Evolutionary conservation across 23 red algal species (phyloP), one percentile per base, ranked within the genome.

Genomic region (Pyropia yezoensis): DNA sequence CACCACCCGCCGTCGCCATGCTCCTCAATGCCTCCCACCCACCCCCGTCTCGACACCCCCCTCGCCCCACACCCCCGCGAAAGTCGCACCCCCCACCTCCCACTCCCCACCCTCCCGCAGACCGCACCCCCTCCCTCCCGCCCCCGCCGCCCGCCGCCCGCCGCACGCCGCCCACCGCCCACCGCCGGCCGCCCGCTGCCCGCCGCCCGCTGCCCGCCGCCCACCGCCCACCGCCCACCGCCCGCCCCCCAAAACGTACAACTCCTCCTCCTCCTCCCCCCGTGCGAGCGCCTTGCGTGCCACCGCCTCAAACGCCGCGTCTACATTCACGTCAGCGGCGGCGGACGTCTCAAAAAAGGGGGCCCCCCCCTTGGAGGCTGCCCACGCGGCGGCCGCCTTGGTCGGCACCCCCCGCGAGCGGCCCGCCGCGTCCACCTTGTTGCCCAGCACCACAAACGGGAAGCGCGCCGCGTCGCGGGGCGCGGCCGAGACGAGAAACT

Each of bases 281-380:
- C 91, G 71, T 50, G 18, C 60, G 16, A 98, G 64, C 7, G 86
- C 94, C 9, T 69, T 57, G 7, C 81, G 61, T 20, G 83, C 94
- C 14, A 98, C 81, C 33, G 69, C 77, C 22, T 89, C 74, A 67
- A 98, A 90, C 16, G 94, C 94, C 8, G 68, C 69, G 39, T 98
- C 94, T 12, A 98, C 78, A 59, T 83, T 83, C 18, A 90, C 78
- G 54, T 98, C 83, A n/a, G 91, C 94, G 54, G 76, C 80, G 7
- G 94, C 94, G 66, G 86, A 91, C 27, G 94, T 98, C 62, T 98
- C 94, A 52, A 98, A 98, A 33, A 78, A 70, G 28, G 85, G 86
- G 60, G 59, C 54, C 32, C 65, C 76, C 32, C 86, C 73, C 57
- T 95, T 87, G 13, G 86, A 50, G 18, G 67, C 67, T 63, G 86